Base-by-base conservation (phyloP, 371 early-diverging fungal genomes). In the Circinella umbellata region DNA sequence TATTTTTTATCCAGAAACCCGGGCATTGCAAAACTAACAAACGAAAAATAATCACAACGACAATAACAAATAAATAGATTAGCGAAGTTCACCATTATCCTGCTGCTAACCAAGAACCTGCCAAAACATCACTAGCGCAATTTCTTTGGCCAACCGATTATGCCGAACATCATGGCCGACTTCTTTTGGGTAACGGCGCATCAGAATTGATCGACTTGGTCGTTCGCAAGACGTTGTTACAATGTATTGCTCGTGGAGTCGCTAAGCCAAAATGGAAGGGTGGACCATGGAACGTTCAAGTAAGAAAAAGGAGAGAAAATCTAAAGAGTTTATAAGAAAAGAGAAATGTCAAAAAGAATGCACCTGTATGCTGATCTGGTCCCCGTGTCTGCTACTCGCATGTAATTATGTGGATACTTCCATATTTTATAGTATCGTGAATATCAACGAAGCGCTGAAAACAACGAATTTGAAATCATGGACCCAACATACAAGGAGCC, bases 51-150 rank as follows among this genome's bases (percentile, higher is more conserved):
- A 42, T 6, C 11, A 9, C 11, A 42, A 42, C 11, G 3, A 42
- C 11, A 42, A 9, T 3, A 9, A 11, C 0, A 9, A 42, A 9
- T 6, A 42, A 42, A 17, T 78, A 93, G 84, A 77, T 92, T 36
- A 76, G 81, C 35, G 89, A 88, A 54, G 86, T 91, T 72, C 91
- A 91, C 73, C 95, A 95, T 76, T 95, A 95, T 71, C 95, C 95
- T 46, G 93, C 95, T 39, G 94, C 93, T 6, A 87, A 95, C 78
- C 95, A 95, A 73, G 95, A 95, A 76, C 95, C 95, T 15, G 93
- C 94, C 55, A 93, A 93, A 71, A 84, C 94, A 4, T 85, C 86
- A 8, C 84, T 95, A 46, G 95, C 95, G 18, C 76, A 86, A 63
- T 95, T 93, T 73, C 80, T 95, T 54, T 94, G 94, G 95, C 91